A percentile compares a stretch with the other conserved stretches of the same genome.
Conservation (phyloP, 495 filamentous ascomycete species). For the Trypethelium eluteriae region DNA sequence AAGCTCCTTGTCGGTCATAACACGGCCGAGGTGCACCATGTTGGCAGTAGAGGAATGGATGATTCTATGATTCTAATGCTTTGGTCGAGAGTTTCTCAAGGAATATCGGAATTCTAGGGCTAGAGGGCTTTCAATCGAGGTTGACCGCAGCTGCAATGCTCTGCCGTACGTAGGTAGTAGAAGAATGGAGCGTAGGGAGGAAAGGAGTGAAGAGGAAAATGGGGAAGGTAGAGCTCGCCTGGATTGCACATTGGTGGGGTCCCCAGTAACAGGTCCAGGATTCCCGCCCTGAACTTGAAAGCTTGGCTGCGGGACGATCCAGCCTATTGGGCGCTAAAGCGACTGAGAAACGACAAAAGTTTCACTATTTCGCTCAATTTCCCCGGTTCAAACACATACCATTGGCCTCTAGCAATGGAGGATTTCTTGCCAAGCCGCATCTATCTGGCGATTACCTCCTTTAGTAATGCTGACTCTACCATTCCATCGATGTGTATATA, state of each 20-base stretch:
- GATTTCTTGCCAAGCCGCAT: neutral
- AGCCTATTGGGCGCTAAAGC: neutral
- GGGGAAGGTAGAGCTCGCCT: constrained; percentile 3
- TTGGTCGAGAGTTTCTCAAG: neutral
- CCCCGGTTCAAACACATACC: neutral
- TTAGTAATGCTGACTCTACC: neutral
- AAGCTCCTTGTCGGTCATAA: constrained; percentile 46
- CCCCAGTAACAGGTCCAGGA: neutral
- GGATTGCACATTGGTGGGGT: constrained; percentile 8
- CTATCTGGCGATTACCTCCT: neutral
- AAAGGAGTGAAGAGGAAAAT: neutral
- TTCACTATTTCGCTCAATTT: neutral
- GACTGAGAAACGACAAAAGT: neutral
- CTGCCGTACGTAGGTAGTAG: neutral
- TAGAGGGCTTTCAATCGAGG: neutral
- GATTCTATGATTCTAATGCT: neutral
- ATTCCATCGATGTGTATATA: neutral
- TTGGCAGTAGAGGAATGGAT: constrained; percentile 30
- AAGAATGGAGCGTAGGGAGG: neutral
- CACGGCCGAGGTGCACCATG: constrained; percentile 61
- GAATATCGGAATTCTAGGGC: neutral
- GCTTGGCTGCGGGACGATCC: constrained; percentile 10
- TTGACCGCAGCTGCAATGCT: neutral
- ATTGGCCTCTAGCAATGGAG: neutral
- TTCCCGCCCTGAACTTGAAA: neutral